These are phyloP conservation scores for Penicillium bovifimosum DNA, from an alignment of 495 filamentous ascomycete genomes.

Conservation along the genomic window DNA sequence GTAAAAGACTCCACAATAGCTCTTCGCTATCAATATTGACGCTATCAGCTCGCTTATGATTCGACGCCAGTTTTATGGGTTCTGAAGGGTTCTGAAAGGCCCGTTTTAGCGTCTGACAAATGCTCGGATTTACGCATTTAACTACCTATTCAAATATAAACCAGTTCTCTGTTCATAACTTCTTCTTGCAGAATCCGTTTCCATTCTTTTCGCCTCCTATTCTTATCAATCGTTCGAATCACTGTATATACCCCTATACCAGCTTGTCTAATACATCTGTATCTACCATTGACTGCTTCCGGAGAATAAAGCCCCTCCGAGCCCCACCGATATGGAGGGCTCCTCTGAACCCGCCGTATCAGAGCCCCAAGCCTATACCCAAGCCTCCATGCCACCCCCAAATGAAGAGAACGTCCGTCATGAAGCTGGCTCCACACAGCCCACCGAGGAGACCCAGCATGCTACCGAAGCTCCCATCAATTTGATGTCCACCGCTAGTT, in stretches of 20 bases:
- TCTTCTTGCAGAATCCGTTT: neutral
- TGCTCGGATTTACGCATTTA: neutral
- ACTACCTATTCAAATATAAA: neutral
- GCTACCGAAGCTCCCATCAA: conserved; percentile 11
- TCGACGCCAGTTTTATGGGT: neutral
- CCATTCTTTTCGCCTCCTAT: conserved; percentile 3
- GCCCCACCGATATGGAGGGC: conserved; percentile 22
- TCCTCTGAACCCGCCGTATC: conserved; percentile 2
- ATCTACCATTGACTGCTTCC: conserved; percentile 12
- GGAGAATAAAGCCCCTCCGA: conserved; percentile 5
- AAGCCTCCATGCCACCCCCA: neutral
- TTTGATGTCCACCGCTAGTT: conserved; percentile 12
- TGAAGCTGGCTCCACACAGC: neutral
- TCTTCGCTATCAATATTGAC: neutral
- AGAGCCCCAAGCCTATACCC: neutral
- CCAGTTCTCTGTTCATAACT: neutral
- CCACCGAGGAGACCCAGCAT: conserved; percentile 5
- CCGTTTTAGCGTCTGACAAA: conserved; percentile 1
- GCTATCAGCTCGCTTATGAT: neutral
- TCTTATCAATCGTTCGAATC: neutral
- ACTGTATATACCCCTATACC: conserved; percentile 12
- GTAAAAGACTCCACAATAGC: conserved; percentile 7
- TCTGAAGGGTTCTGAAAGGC: neutral
- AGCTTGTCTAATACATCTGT: conserved; percentile 7
- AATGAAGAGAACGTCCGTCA: neutral